These are phyloP conservation scores for Plicaturopsis crispa DNA, from an alignment of 768 basidiomycete genomes.

Conservation along the genomic window DNA sequence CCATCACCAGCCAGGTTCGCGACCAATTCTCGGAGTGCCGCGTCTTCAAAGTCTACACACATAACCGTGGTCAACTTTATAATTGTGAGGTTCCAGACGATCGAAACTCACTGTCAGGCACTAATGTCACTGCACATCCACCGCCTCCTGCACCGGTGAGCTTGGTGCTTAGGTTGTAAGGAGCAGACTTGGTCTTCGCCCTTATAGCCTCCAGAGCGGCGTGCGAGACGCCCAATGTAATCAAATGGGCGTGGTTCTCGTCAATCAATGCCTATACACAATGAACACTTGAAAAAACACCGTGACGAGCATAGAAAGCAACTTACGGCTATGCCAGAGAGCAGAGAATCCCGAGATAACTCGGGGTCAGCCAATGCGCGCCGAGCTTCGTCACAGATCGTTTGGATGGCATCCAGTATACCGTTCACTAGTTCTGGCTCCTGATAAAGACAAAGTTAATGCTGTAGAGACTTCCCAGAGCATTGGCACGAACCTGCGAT, in stretches of 20 bases:
- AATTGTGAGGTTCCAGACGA: not conserved
- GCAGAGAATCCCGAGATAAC: slow-evolving; percentile 55
- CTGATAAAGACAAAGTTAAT: slow-evolving; percentile 22
- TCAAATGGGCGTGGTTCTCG: slow-evolving; percentile 86
- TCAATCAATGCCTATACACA: slow-evolving; percentile 71
- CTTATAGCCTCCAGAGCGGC: slow-evolving; percentile 78
- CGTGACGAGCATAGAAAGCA: not conserved
- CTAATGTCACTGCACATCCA: slow-evolving; percentile 92
- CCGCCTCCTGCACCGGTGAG: slow-evolving; percentile 97
- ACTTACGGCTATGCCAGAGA: slow-evolving; percentile 67
- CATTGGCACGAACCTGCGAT: slow-evolving; percentile 35
- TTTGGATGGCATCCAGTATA: slow-evolving; percentile 75
- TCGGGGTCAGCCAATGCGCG: slow-evolving; percentile 67
- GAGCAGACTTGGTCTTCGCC: slow-evolving; percentile 51
- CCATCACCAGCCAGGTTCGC: slow-evolving; percentile 49
- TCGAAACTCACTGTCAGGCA: slow-evolving; percentile 70
- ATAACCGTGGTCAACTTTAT: not conserved
- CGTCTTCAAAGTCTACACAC: slow-evolving; percentile 61
- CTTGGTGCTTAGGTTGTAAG: slow-evolving; percentile 80
- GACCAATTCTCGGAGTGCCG: slow-evolving; percentile 50
- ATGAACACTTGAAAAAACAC: slow-evolving; percentile 7
- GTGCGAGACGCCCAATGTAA: slow-evolving; percentile 86
- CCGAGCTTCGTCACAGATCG: slow-evolving; percentile 77
- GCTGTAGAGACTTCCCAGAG: slow-evolving; percentile 1
- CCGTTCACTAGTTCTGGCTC: slow-evolving; percentile 83